Evolutionary conservation across 441 rosid species (phyloP), one percentile per base, ranked within the genome.

Genomic region (Arabidopsis hybrid): DNA sequence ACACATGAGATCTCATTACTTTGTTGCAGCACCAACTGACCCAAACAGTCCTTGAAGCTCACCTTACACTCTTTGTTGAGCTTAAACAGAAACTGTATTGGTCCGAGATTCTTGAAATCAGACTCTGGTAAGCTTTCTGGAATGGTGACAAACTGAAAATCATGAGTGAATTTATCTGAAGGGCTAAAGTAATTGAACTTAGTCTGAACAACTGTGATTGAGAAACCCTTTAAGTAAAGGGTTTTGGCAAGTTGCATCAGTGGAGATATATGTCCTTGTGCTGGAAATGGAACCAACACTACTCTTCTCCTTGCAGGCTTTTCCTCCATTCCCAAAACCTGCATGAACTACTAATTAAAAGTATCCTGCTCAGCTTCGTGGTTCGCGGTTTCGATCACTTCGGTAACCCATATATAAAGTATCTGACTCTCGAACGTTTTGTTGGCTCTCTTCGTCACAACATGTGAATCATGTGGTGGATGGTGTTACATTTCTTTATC

Each of bases 261-360:
- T 0, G 87, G 86, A 26, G 62, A 63, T 32, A 80, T 45, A 67
- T 83, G 88, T 38, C 88, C 84, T 65, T 80, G 88, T 3, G 66
- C 73, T 64, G 89, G 89, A 14, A 4, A 42, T 63, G 68, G 55
- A 36, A 85, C 80, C 14, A 85, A 35, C 36, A 85, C 78, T 26
- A 80, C 1, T 8, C 74, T 68, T 60, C n/a, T 76, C 65, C 4
- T 62, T 0, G 8, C 14, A 3, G 26, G 26, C 26, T 21, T 21
- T 21, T 21, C 26, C 26, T 21, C 26, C 26, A 21, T 21, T 21
- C 26, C 26, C 26, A 21, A 21, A 21, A 21, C 26, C 26, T 21
- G 26, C 26, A 21, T 21, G 26, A 21, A 21, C 26, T 21, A 21
- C 26, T 21, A 21, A 21, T 21, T 21, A 21, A 21, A 21, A 21